These are phyloP conservation scores for Mycena filopes DNA, from an alignment of 768 basidiomycete genomes.

Conservation along the genomic window DNA sequence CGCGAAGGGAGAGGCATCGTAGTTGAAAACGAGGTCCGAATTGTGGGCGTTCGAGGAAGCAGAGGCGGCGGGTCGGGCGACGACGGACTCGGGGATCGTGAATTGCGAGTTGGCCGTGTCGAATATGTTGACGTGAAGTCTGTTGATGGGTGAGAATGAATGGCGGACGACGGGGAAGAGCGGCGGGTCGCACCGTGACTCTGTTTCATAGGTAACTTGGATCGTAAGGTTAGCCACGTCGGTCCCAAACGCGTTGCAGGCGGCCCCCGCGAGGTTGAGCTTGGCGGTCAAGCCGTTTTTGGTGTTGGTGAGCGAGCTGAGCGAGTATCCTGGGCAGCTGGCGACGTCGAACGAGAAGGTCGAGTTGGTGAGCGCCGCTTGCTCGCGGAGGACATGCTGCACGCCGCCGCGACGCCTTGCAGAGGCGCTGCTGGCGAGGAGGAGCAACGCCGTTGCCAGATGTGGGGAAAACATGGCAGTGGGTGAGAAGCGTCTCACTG, in stretches of 20 bases:
- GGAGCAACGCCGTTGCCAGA: constrained; percentile 5
- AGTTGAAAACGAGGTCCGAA: constrained; percentile 79
- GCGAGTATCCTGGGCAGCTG: constrained; percentile 61
- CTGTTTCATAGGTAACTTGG: constrained; percentile 72
- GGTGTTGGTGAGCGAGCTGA: constrained; percentile 56
- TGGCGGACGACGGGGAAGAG: neutral
- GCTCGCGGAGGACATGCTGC: neutral
- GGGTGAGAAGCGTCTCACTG: neutral
- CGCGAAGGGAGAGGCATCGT: constrained; percentile 70
- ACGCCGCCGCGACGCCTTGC: neutral
- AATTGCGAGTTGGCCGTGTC: constrained; percentile 73
- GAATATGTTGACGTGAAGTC: constrained; percentile 75
- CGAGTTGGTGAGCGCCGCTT: too few species aligned
- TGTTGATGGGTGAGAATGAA: constrained; percentile 35
- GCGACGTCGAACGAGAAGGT: constrained; percentile 5
- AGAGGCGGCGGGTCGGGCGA: constrained; percentile 18
- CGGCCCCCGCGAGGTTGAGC: constrained; percentile 61
- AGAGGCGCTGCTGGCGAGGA: constrained; percentile 8
- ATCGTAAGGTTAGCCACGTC: constrained; percentile 71
- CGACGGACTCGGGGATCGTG: constrained; percentile 67
- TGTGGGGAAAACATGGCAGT: constrained; percentile 11
- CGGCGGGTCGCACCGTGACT: constrained; percentile 50
- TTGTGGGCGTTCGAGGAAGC: constrained; percentile 39
- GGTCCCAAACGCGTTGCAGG: constrained; percentile 73
- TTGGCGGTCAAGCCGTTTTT: constrained; percentile 63